These are phyloP conservation scores for Annona squamosa DNA, from an alignment of 164 flowering plant species.

Conservation along the genomic window DNA sequence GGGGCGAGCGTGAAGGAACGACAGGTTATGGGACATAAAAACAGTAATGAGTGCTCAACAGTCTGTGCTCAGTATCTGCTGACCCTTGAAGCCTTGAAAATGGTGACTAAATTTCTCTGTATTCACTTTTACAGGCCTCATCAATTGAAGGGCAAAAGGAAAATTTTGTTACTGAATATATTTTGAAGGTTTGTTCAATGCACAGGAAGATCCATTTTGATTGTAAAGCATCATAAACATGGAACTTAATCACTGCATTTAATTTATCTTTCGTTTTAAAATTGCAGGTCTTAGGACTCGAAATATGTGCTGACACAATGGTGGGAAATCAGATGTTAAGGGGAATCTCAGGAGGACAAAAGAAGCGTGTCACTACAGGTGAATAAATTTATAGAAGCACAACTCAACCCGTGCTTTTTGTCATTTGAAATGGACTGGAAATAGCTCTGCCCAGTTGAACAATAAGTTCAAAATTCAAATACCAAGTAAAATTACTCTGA, in stretches of 20 bases:
- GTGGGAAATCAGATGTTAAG: conserved; percentile 24
- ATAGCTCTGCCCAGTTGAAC: no score
- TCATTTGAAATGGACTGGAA: no score
- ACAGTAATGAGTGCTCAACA: no score
- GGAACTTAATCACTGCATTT: neutral
- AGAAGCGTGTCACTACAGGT: conserved; percentile 26
- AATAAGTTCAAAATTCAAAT: no score
- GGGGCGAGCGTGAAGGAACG: no score
- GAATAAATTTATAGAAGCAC: neutral
- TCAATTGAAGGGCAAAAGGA: conserved; percentile 23
- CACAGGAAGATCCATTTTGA: neutral
- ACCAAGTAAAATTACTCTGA: no score
- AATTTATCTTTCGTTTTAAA: neutral
- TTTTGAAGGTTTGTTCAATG: conserved; percentile 14
- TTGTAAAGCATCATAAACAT: neutral
- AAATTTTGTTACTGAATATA: conserved; percentile 20
- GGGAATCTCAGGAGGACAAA: conserved; percentile 28
- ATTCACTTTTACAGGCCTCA: conserved; percentile 20
- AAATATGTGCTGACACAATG: conserved; percentile 23
- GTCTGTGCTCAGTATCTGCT: neutral
- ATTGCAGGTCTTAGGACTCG: conserved; percentile 24
- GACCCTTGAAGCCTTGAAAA: neutral
- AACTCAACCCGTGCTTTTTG: neutral
- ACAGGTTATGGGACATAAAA: no score
- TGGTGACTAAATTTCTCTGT: conserved; percentile 13